These are phyloP conservation scores for Paramyrothecium sp. DNA, from an alignment of 2,329 filamentous ascomycete genomes.

Conservation along the genomic window DNA sequence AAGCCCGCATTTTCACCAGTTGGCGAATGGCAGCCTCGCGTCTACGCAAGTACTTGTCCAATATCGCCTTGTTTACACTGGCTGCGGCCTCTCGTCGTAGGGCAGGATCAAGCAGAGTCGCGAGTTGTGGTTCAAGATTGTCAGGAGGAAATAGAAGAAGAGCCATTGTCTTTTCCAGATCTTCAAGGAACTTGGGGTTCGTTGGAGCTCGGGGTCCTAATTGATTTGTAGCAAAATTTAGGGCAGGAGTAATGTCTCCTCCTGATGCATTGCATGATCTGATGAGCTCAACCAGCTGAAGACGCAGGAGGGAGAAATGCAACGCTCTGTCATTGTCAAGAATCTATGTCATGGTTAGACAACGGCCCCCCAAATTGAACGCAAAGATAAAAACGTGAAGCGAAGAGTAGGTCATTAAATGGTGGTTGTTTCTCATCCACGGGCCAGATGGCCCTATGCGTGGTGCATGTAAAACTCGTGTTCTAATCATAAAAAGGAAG, in stretches of 20 bases:
- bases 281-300: slow-evolving; percentile 94
- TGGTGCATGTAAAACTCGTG: slow-evolving; percentile 97
- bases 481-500: slow-evolving; percentile 82
- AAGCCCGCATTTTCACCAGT: slow-evolving; percentile 78
- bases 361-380: background rate
- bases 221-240: slow-evolving; percentile 85
- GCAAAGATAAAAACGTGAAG: slow-evolving; percentile 3
- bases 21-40: slow-evolving; percentile 80
- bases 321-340: slow-evolving; percentile 79
- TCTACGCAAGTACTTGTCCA: slow-evolving; percentile 68
- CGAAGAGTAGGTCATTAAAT: slow-evolving; percentile 35
- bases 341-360: slow-evolving; percentile 58
- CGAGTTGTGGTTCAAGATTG: slow-evolving; percentile 71
- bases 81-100: slow-evolving; percentile 82
- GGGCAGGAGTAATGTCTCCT: slow-evolving; percentile 73
- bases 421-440: slow-evolving; percentile 85
- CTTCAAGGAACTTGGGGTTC: slow-evolving; percentile 76
- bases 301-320: slow-evolving; percentile 84
- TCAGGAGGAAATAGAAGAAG: slow-evolving; percentile 86
- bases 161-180: slow-evolving; percentile 90
- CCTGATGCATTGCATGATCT: slow-evolving; percentile 66
- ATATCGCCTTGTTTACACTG: slow-evolving; percentile 84
- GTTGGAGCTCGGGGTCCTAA: slow-evolving; percentile 84
- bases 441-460: slow-evolving; percentile 85
- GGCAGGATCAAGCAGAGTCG: slow-evolving; percentile 73